Base-by-base conservation (phyloP, 2,329 filamentous ascomycete species). In the Arthrobotrys pseudoclavata region DNA sequence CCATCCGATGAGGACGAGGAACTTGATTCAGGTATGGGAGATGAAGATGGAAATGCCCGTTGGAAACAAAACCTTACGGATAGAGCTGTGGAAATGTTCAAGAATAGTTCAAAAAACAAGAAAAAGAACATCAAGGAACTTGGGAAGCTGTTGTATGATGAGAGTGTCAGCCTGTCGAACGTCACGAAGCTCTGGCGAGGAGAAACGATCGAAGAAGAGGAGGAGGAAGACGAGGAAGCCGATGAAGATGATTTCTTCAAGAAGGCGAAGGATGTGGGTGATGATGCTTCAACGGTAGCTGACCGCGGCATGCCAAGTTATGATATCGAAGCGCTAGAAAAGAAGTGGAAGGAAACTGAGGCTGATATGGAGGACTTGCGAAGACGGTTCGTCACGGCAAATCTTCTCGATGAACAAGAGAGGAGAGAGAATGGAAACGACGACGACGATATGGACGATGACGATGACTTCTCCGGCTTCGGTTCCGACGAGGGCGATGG, bases 1-100 rank as follows among this genome's bases (percentile, higher is more conserved):
- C 87, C 86, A 0, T 87, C 85, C 7, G 88, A 89, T 6, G 87
- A 88, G 20, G 86, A 87, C 72, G 72, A 31, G 9, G 50, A 60
- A 13, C 13, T 50, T 22, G 85, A 85, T 10, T 84, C 86, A 0
- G 85, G 85, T 20, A 84, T 85, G 0, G 87, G 89, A n/a, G 85
- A 86, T 18, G 85, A 86, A 15, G 84, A 86, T 6, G 84, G 85
- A 9, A 83, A 84, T 29, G 88, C 86, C 1, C 88, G 90, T 52
- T 99, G 96, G 96, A 99, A 99, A 83, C 89, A 92, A 24, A 94
- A 97, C 81, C 88, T 99, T 83, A 85, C 89, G 9, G 90, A 91
- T 74, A 92, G 91, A 68, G 94, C 94, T 0, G 24, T 76, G 18
- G 72, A 76, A n/a, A 70, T 66, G 52, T 76, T 76, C 26, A 76